A percentile compares a stretch with the other conserved stretches of the same genome.
Evolutionary conservation across 148 eudicot species (phyloP).

Genomic region (Camellia japonica): DNA sequence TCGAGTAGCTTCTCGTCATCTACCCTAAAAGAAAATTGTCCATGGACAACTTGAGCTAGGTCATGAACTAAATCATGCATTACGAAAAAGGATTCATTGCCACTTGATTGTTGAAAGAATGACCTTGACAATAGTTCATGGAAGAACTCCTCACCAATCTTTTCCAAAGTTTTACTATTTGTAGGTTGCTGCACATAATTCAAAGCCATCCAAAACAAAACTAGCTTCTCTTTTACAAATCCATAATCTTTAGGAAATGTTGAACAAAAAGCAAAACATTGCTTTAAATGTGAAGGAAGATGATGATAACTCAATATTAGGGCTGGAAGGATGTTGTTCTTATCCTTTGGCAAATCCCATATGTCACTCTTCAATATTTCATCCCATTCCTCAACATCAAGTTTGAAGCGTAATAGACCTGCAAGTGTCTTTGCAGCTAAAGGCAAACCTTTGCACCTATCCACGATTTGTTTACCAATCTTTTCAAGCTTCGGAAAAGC

Average conservation of each 20-base stretch:
- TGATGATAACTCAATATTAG: neutral
- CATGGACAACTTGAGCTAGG: neutral
- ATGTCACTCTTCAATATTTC: constrained; percentile 12
- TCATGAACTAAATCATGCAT: neutral
- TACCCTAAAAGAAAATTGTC: neutral
- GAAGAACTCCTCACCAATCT: neutral
- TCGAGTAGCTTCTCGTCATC: neutral
- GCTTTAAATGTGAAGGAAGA: neutral
- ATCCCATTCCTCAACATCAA: neutral
- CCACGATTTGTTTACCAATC: constrained; percentile 5
- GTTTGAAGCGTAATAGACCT: neutral
- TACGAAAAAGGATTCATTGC: neutral
- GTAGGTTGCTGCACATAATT: neutral
- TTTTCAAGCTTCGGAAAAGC: neutral
- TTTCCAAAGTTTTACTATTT: neutral
- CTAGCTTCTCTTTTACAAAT: neutral
- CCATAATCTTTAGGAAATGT: neutral
- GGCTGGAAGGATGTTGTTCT: neutral
- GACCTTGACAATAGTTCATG: too few relatives aligned
- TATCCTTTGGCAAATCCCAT: neutral
- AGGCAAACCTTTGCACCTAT: constrained; percentile 30
- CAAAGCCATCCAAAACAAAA: neutral
- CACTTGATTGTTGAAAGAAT: neutral
- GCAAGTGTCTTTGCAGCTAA: neutral
- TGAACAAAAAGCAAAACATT: neutral